Conservation (phyloP, 805 yeast species). For the Wickerhamomyces subpelliculosus region DNA sequence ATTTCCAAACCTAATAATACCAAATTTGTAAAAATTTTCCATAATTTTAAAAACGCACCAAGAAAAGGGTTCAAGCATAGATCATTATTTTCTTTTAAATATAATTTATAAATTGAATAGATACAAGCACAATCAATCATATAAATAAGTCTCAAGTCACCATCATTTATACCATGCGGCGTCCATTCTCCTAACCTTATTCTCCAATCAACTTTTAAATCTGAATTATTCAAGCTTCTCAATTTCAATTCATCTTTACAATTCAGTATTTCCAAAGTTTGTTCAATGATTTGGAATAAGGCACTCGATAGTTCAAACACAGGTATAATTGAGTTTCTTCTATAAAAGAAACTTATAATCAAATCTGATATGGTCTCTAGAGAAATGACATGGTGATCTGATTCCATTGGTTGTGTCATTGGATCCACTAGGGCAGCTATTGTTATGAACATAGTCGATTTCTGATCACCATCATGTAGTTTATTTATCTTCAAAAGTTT, state of each 20-base stretch:
- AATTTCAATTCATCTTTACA: conserved; percentile 37
- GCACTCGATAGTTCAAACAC: conserved; percentile 25
- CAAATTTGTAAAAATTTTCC: conserved; percentile 62
- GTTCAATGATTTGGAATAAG: conserved; percentile 29
- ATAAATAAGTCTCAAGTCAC: conserved; percentile 38
- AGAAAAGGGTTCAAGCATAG: conserved; percentile 56
- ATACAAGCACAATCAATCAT: conserved; percentile 36
- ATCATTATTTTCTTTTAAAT: conserved; percentile 27
- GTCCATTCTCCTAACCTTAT: conserved; percentile 28
- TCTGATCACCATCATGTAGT: conserved; percentile 9
- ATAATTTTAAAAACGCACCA: conserved; percentile 46
- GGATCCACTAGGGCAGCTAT: conserved; percentile 48
- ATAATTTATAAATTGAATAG: conserved; percentile 38
- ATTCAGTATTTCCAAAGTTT: conserved; percentile 29
- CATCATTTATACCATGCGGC: conserved; percentile 26
- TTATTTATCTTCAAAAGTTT: conserved; percentile 17
- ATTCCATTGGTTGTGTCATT: conserved; percentile 61
- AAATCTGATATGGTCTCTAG: conserved; percentile 48
- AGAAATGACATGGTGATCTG: conserved; percentile 45
- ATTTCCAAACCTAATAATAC: conserved; percentile 55
- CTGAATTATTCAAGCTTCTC: conserved; percentile 34
- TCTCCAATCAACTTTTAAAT: conserved; percentile 26
- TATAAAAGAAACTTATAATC: conserved; percentile 28
- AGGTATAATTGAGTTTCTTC: conserved; percentile 24
- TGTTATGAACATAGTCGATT: conserved; percentile 12